These are phyloP conservation scores for Chlamydomonas incerta DNA, from an alignment of 139 green algal genomes.

Conservation along the genomic window DNA sequence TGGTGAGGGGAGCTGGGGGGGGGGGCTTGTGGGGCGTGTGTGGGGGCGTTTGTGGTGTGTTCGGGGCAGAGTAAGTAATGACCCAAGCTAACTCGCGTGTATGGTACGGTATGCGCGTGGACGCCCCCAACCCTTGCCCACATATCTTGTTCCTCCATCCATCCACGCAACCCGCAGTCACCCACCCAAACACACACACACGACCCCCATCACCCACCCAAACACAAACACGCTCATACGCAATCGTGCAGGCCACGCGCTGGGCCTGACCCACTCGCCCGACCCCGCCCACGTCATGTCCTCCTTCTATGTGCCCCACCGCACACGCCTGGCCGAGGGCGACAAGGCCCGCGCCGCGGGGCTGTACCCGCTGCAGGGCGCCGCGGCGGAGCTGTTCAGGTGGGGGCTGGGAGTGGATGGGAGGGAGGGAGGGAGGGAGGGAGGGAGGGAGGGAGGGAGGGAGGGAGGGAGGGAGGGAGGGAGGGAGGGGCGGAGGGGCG, in stretches of 20 bases:
- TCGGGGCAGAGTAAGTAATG: neutral
- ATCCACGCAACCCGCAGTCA: no score
- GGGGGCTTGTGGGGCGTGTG: neutral
- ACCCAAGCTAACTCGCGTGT: no score
- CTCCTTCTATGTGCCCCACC: conserved; percentile 32
- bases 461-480: no score
- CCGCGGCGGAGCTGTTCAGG: conserved; percentile 14
- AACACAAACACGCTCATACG: neutral
- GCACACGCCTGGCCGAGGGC: neutral
- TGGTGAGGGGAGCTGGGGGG: neutral
- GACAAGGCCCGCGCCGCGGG: conserved; percentile 1
- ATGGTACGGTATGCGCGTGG: no score
- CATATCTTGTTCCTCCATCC: no score
- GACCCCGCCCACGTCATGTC: conserved; percentile 40
- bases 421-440: neutral
- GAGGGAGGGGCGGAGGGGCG: no score
- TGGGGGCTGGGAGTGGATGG: neutral
- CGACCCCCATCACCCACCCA: no score
- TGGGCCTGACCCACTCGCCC: conserved; percentile 50
- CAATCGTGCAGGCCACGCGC: conserved; percentile 29
- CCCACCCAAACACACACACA: no score
- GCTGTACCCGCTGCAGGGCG: conserved; percentile 23
- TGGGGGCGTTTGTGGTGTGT: neutral
- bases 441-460: no score
- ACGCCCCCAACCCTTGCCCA: no score